Percentiles rank a stretch among this genome's conserved stretches.
These are phyloP conservation scores for Lactuca saligna DNA, from an alignment of 129 eudicot species.

Conservation along the genomic window DNA sequence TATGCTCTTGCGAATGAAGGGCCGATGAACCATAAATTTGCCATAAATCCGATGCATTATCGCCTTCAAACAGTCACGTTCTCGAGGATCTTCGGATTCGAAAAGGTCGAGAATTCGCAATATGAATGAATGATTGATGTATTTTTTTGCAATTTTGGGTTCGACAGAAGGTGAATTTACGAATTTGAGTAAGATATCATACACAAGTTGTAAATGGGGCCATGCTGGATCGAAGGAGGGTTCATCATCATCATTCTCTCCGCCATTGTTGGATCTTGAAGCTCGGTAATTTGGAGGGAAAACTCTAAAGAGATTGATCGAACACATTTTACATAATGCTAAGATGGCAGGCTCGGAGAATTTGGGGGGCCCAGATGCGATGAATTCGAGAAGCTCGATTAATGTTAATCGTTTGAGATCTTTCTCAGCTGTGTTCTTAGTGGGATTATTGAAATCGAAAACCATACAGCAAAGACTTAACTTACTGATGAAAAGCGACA, in stretches of 20 bases:
- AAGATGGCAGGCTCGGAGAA: conserved; percentile 87
- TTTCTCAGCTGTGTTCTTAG: conserved; percentile 62
- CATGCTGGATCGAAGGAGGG: conserved; percentile 91
- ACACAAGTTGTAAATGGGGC: conserved; percentile 86
- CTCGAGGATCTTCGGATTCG: conserved; percentile 89
- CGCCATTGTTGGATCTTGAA: conserved; percentile 26
- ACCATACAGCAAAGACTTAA: conserved; percentile 85
- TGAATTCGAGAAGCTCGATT: conserved; percentile 75
- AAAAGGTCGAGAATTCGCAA: conserved; percentile 64
- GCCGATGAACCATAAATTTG: conserved; percentile 85
- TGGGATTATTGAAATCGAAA: conserved; percentile 74
- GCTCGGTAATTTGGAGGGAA: conserved; percentile 72
- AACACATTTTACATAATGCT: conserved; percentile 87
- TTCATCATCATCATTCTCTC: conserved; percentile 76
- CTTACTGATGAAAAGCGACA: conserved; percentile 90
- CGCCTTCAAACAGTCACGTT: conserved; percentile 75
- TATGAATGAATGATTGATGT: conserved; percentile 70
- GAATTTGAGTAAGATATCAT: conserved; percentile 78
- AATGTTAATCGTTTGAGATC: conserved; percentile 70
- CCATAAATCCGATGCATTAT: conserved; percentile 84
- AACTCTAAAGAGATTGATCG: conserved; percentile 73
- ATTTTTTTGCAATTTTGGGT: conserved; percentile 82
- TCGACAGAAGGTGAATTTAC: conserved; percentile 72
- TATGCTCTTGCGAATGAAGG: conserved; percentile 65
- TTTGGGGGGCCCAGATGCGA: conserved; percentile 62